Evolutionary conservation across 75 land plant species (phyloP), one percentile per base, ranked within the genome.

Genomic region (Pinus albicaulis): DNA sequence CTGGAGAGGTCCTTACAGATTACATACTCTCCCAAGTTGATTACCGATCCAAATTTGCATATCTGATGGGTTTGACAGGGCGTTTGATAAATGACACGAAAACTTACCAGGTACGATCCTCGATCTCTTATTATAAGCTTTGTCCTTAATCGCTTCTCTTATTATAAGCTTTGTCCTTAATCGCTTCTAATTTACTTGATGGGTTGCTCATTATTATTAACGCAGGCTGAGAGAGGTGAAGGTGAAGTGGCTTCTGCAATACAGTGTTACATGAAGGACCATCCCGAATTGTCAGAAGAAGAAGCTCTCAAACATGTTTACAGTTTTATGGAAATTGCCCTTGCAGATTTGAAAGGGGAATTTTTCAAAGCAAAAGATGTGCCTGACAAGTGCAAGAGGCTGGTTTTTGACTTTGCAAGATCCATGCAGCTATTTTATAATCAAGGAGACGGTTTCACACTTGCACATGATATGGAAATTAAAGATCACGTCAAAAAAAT

Each of bases 311-410:
- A 57, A 2, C 19, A 44, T 13, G 24, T 84, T 14, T 13, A 55
- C 1, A 17, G 13, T 7, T 17, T 73, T 24, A 59, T 81, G 13
- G 75, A 25, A 2, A 64, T 56, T 16, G 80, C 79, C 7, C 81
- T 82, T 74, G 63, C 77, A 59, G 74, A 74, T 41, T 20, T 80
- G 34, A 84, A 84, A 26, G 26, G 76, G 56, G 86, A 57, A 20
- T 57, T 62, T 25, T 16, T 62, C 1, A 62, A 62, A 4, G 25
- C 25, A 14, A 11, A 23, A 62, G 65, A 62, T 1, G 22, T 62
- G 31, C 65, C 65, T 13, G 65, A 62, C 10, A 62, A 13, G 3
- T 62, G 65, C 17, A 62, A 31, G 15, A 62, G 34, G 31, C 65
- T 62, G 31, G 65, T 62, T 26, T 62, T 62, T 26, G 26, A 62